A percentile compares a stretch with the other conserved stretches of the same genome.
Conservation (phyloP, 1,284 basidiomycete species). For the Gymnopus androsaceus region DNA sequence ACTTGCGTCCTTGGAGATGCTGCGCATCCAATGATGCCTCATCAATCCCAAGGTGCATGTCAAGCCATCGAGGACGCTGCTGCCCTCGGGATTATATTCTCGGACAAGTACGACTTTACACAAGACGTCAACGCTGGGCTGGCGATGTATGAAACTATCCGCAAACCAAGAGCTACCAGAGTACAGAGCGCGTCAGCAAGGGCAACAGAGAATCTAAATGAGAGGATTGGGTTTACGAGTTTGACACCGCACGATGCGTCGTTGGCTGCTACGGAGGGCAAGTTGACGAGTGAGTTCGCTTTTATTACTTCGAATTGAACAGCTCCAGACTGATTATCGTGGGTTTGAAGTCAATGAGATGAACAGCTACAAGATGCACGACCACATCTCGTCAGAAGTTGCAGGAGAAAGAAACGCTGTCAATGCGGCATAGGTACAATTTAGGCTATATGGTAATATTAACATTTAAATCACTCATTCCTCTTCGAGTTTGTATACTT, state of each 20-base stretch:
- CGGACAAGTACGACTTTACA: constrained; percentile 30
- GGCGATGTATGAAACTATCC: constrained; percentile 31
- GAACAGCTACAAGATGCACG: constrained; percentile 35
- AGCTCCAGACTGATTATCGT: not conserved
- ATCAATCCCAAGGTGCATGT: constrained; percentile 36
- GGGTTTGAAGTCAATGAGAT: constrained; percentile 31
- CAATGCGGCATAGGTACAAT: too few relatives aligned
- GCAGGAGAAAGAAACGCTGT: not conserved
- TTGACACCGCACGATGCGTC: constrained; percentile 30
- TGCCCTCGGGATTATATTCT: constrained; percentile 37
- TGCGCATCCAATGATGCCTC: constrained; percentile 38
- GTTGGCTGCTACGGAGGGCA: constrained; percentile 28
- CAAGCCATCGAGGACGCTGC: constrained; percentile 39
- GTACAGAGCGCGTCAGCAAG: constrained; percentile 31
- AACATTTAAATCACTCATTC: too few relatives aligned
- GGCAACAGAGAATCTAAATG: constrained; percentile 35
- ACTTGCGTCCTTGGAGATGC: constrained; percentile 34
- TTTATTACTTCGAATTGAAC: not conserved
- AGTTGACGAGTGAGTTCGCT: constrained; percentile 26
- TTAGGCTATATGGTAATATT: too few relatives aligned
- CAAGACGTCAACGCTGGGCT: constrained; percentile 29
- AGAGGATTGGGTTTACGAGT: constrained; percentile 36
- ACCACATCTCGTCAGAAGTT: constrained; percentile 31
- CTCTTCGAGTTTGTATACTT: too few relatives aligned
- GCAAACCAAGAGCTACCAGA: constrained; percentile 34